These are phyloP conservation scores for Nakaseomyces kungkrabaensis DNA, from an alignment of 1,139 yeast species.

Conservation along the genomic window DNA sequence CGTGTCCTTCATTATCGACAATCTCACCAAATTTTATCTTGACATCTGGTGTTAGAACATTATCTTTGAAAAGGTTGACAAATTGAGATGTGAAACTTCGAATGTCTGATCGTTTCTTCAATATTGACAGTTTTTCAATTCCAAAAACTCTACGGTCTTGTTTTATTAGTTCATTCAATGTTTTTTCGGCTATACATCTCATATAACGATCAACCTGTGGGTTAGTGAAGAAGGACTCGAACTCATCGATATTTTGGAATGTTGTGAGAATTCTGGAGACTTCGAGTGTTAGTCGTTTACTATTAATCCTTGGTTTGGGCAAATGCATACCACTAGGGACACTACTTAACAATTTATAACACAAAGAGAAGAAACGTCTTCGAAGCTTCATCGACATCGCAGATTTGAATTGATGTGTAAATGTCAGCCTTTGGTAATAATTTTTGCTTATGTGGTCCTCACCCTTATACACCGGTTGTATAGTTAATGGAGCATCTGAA, in stretches of 20 bases:
- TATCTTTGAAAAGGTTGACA: not conserved
- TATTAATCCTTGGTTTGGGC: constrained; percentile 11
- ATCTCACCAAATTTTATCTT: not conserved
- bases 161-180: constrained; percentile 9
- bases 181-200: constrained; percentile 17
- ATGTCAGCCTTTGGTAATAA: constrained; percentile 11
- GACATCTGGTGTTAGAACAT: not conserved
- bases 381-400: constrained; percentile 18
- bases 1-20: not conserved
- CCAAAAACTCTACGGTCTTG: not conserved
- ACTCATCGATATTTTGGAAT: constrained; percentile 14
- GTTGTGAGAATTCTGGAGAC: constrained; percentile 10
- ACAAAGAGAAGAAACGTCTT: constrained; percentile 14
- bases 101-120: not conserved
- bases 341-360: constrained; percentile 13
- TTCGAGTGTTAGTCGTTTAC: constrained; percentile 10
- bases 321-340: constrained; percentile 16
- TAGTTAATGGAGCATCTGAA: not conserved
- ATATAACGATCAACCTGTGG: constrained; percentile 5
- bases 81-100: not conserved
- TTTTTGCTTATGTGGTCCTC: constrained; percentile 13
- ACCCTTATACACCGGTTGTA: constrained; percentile 9
- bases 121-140: not conserved
- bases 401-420: constrained; percentile 9
- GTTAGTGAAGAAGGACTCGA: constrained; percentile 16